Evolutionary conservation across 2,329 filamentous ascomycete species (phyloP).

Genomic region (Fusarium transvaalense): DNA sequence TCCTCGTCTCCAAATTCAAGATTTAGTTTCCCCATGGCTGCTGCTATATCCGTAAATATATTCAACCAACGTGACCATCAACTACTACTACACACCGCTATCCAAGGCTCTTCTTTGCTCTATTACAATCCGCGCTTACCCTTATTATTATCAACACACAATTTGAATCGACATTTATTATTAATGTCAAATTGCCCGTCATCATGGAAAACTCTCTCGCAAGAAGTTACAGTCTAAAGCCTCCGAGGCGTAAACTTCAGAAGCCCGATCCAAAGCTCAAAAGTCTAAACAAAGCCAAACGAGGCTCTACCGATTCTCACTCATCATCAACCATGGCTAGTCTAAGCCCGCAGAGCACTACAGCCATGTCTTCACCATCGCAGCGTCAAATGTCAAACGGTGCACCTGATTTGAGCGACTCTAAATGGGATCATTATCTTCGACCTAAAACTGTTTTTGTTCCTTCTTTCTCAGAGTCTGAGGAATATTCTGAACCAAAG

Average conservation of each 20-base stretch:
- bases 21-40: conserved; percentile 25
- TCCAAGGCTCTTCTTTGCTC: conserved; percentile 5
- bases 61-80: conserved; percentile 25
- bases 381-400: conserved; percentile 39
- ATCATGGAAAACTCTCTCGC: conserved; percentile 28
- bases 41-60: conserved; percentile 11
- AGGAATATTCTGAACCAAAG: conserved; percentile 25
- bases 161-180: conserved; percentile 1
- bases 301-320: conserved; percentile 46
- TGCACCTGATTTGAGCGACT: conserved; percentile 47
- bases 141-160: neutral
- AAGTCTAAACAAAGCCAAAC: conserved; percentile 42
- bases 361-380: conserved; percentile 29
- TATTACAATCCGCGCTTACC: conserved; percentile 18
- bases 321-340: conserved; percentile 35
- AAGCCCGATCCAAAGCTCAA: conserved; percentile 50
- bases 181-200: conserved; percentile 28
- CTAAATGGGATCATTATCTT: conserved; percentile 49
- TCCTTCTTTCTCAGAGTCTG: conserved; percentile 33
- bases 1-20: conserved; percentile 16
- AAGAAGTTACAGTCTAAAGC: conserved; percentile 44
- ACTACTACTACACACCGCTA: conserved; percentile 20
- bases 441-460: conserved; percentile 43
- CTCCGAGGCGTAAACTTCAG: conserved; percentile 49
- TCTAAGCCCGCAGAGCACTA: conserved; percentile 33